These are phyloP conservation scores for Aureobasidium uvarum DNA, from an alignment of 2,329 filamentous ascomycete genomes.

Conservation along the genomic window DNA sequence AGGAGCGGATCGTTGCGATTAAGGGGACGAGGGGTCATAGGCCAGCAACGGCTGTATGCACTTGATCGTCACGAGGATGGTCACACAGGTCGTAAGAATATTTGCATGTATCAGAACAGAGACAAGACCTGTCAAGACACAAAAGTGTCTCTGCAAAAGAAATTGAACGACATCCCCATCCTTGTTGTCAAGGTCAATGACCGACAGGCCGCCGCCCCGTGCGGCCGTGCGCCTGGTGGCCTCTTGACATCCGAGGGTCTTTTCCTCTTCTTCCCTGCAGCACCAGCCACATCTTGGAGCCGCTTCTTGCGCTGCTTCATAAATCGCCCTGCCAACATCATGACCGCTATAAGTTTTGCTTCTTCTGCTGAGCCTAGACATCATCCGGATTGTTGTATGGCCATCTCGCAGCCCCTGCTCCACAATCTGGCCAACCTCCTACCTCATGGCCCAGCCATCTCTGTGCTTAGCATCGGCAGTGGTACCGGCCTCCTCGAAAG, in stretches of 20 bases:
- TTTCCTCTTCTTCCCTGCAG: constrained; percentile 7
- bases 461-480: constrained; percentile 49
- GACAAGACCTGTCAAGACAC: constrained; percentile 17
- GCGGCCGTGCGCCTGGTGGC: not conserved
- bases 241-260: constrained; percentile 17
- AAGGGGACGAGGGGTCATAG: constrained; percentile 9
- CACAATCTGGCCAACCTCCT: constrained; percentile 19
- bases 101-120: not conserved
- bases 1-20: constrained; percentile 19
- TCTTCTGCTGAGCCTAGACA: constrained; percentile 24
- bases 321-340: constrained; percentile 16
- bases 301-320: not conserved
- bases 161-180: not conserved
- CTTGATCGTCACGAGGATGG: not conserved
- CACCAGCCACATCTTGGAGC: constrained; percentile 12
- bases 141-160: constrained; percentile 14
- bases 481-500: constrained; percentile 54
- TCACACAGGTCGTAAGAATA: constrained; percentile 18
- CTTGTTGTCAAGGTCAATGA: constrained; percentile 14
- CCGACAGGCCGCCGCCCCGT: constrained; percentile 19
- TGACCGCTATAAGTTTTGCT: constrained; percentile 9
- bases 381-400: constrained; percentile 29
- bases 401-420: constrained; percentile 27
- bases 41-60: constrained; percentile 6
- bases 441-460: constrained; percentile 30